phyloP scores from a whole-genome alignment of 164 flowering plant genomes.

The Litsea cubeba region DNA sequence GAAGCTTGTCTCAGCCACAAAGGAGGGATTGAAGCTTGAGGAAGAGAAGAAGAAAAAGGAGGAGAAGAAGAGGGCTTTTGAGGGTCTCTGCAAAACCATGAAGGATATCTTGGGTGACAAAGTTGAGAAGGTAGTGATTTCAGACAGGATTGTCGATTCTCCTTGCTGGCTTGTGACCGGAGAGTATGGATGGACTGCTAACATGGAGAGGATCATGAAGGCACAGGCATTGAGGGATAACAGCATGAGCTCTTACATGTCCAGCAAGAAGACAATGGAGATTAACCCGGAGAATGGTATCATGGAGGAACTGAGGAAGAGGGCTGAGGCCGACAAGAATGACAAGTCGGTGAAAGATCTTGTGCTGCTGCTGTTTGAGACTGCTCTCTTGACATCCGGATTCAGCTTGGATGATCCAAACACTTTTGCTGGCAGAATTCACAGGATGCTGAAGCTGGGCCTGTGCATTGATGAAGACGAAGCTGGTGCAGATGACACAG shows the following conservation, averaged over 20 bases:
- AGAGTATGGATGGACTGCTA: slow-evolving; percentile 71
- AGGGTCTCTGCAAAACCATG: slow-evolving; percentile 49
- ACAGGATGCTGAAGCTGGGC: slow-evolving; percentile 62
- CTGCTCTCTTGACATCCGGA: slow-evolving; percentile 56
- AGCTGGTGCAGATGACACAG: too few relatives aligned
- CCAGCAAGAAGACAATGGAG: slow-evolving; percentile 75
- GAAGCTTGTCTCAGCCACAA: slow-evolving; percentile 64
- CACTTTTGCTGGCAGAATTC: slow-evolving; percentile 47
- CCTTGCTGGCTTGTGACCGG: slow-evolving; percentile 69
- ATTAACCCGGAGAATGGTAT: slow-evolving; percentile 62
- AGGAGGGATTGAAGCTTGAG: slow-evolving; percentile 61
- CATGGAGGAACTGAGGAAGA: slow-evolving; percentile 69
- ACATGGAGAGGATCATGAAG: slow-evolving; percentile 73
- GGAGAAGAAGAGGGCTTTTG: slow-evolving; percentile 40
- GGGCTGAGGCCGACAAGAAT: slow-evolving; percentile 57
- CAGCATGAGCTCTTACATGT: slow-evolving; percentile 61
- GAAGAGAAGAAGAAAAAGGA: slow-evolving; percentile 57
- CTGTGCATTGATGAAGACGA: too few relatives aligned
- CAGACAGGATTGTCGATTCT: slow-evolving; percentile 59
- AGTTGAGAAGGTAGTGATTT: slow-evolving; percentile 62
- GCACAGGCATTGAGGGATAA: slow-evolving; percentile 58
- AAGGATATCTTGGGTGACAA: slow-evolving; percentile 61
- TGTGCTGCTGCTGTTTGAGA: slow-evolving; percentile 51
- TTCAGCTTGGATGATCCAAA: slow-evolving; percentile 62
- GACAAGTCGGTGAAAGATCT: slow-evolving; percentile 64